These are phyloP conservation scores for Carex sylvatica DNA, from an alignment of 202 grass and related monocot genomes.

Conservation along the genomic window DNA sequence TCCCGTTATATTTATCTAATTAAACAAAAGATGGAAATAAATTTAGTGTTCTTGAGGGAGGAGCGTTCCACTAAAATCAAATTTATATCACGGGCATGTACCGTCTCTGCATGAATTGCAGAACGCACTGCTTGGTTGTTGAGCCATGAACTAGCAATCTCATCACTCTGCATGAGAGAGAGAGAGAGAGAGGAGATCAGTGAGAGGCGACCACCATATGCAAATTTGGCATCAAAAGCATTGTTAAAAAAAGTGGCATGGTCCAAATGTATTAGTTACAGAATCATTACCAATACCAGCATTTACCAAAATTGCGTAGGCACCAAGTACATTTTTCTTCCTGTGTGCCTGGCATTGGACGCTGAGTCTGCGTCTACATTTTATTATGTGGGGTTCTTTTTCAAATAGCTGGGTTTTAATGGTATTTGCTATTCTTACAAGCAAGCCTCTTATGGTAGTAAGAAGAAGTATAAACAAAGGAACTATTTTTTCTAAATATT, in stretches of 20 bases:
- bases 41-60: constrained; percentile 9
- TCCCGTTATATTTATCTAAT: constrained; percentile 60
- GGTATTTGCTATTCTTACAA: not conserved
- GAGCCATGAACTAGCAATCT: constrained; percentile 75
- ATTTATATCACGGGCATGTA: constrained; percentile 19
- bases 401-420: not conserved
- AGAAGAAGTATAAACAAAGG: not conserved
- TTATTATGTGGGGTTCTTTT: not conserved
- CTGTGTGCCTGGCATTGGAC: not conserved
- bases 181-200: not conserved
- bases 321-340: not conserved
- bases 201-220: not conserved
- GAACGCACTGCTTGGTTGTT: constrained; percentile 74
- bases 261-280: not conserved
- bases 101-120: constrained; percentile 76
- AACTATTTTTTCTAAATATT: not conserved
- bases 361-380: not conserved
- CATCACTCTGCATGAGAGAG: constrained; percentile 54
- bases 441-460: not conserved
- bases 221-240: not conserved
- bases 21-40: not conserved
- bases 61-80: constrained; percentile 13
- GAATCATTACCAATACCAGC: not conserved
- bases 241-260: not conserved
- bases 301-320: not conserved